Evolutionary conservation across 345 rosid genomes (phyloP).

Genomic region (Citrus mangshanensis): DNA sequence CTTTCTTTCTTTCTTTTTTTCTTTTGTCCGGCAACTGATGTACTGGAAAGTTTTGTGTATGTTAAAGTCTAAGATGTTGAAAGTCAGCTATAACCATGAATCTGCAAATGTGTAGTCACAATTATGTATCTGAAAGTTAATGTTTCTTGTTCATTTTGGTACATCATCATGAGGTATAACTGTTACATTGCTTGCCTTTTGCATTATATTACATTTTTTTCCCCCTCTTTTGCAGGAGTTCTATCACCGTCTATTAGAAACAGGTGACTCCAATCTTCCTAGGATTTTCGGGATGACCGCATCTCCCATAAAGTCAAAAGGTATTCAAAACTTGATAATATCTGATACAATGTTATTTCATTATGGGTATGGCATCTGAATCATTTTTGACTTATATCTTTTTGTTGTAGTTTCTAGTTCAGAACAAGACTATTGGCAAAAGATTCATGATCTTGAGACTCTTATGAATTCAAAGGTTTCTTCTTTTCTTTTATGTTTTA

Average conservation of each 20-base stretch:
- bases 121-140: not conserved
- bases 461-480: conserved; percentile 82
- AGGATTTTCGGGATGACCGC: conserved; percentile 95
- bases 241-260: conserved; percentile 47
- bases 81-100: not conserved
- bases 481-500: conserved; percentile 16
- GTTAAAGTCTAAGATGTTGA: not conserved
- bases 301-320: conserved; percentile 82
- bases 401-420: conserved; percentile 39
- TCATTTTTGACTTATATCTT: not conserved
- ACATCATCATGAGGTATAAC: not conserved
- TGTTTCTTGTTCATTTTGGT: not conserved
- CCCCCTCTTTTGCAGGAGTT: conserved; percentile 55
- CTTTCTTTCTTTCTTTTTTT: no score
- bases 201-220: not conserved
- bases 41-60: not conserved
- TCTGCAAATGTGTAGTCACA: not conserved
- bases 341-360: not conserved
- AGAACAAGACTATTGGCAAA: conserved; percentile 42
- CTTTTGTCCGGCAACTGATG: no score
- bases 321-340: conserved; percentile 28
- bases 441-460: conserved; percentile 64
- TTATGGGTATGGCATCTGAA: not conserved
- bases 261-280: conserved; percentile 44
- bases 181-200: not conserved